Evolutionary conservation across 768 basidiomycete genomes (phyloP), one percentile per base, ranked within the genome.

Genomic region (Boletus edulis): DNA sequence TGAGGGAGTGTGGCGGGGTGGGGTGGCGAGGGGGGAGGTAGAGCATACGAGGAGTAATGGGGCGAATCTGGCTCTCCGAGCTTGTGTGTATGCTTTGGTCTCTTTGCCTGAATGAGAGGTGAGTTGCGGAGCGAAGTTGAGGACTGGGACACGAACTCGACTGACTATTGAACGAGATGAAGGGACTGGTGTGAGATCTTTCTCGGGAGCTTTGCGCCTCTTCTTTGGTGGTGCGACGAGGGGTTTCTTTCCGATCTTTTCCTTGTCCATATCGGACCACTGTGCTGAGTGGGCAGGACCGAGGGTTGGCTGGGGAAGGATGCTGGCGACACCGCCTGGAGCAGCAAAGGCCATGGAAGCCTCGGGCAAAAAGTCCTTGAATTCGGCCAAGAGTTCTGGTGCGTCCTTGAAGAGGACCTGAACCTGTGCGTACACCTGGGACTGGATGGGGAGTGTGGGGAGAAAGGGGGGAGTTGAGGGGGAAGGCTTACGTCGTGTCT

Each of bases 341-440:
- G 73, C 70, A 12, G 70, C 65, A 18, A 74, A 70, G 5, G 77
- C 75, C 31, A 77, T 76, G n/a, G 72, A 65, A 9, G 77, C 80
- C 55, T 89, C 87, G 7, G 89, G 89, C 7, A 93, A 72, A 62
- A 93, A 93, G 61, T 84, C 86, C 63, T 85, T 87, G 76, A 93
- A 93, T 65, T 91, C 90, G 12, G 79, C 80, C 54, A 93, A 71
- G 54, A 94, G 76, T 59, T 94, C 91, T 4, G 83, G 86, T 1
- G 88, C 85, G 61, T 89, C 85, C 68, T 88, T 87, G 75, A 94
- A 93, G 45, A 94, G 76, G 64, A 79, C 74, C 59, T 89, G 85
- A 4, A 93, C 91, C 70, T 91, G 91, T 8, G 81, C 78, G 71
- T 86, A 91, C 3, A 92, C 90, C 72, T 91, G 86, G 43, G 81